Evolutionary conservation across 129 eudicot genomes (phyloP).

Genomic region (Tanacetum coccineum): DNA sequence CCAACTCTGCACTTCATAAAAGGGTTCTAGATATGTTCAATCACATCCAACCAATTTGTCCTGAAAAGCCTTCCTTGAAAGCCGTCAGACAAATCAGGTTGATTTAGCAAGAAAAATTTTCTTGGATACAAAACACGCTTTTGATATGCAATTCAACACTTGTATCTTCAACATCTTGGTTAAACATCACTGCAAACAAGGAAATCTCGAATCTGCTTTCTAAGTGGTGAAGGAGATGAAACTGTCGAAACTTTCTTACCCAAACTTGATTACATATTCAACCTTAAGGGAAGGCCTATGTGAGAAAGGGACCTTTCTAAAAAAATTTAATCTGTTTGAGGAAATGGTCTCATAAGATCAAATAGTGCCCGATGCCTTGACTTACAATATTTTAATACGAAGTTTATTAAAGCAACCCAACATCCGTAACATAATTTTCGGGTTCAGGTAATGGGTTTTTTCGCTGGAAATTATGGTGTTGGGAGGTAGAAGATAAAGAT

Average conservation of each 20-base stretch:
- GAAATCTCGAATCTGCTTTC: conserved; percentile 69
- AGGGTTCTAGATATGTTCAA: conserved; percentile 81
- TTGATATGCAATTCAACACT: conserved; percentile 57
- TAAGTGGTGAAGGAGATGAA: conserved; percentile 80
- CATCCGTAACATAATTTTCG: too few relatives aligned
- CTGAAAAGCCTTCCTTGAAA: conserved; percentile 72
- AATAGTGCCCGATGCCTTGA: too few relatives aligned
- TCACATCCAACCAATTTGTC: conserved; percentile 52
- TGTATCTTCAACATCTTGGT: conserved; percentile 88
- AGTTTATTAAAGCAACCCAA: too few relatives aligned
- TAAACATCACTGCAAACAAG: conserved; percentile 79
- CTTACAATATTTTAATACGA: too few relatives aligned
- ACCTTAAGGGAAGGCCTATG: conserved; percentile 80
- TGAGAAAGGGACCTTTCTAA: conserved; percentile 48
- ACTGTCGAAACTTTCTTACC: conserved; percentile 43
- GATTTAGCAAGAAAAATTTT: conserved; percentile 68
- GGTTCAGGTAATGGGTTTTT: too few relatives aligned
- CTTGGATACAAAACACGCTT: conserved; percentile 40
- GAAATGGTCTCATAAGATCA: too few relatives aligned
- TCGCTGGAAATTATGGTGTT: too few relatives aligned
- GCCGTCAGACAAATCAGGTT: conserved; percentile 62
- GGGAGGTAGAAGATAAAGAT: too few relatives aligned
- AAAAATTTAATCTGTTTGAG: conserved; percentile 66
- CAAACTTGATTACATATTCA: conserved; percentile 75
- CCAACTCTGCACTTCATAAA: conserved; percentile 45